phyloP scores from a whole-genome alignment of 192 early-diverging fungal species.

The Podila verticillata region DNA sequence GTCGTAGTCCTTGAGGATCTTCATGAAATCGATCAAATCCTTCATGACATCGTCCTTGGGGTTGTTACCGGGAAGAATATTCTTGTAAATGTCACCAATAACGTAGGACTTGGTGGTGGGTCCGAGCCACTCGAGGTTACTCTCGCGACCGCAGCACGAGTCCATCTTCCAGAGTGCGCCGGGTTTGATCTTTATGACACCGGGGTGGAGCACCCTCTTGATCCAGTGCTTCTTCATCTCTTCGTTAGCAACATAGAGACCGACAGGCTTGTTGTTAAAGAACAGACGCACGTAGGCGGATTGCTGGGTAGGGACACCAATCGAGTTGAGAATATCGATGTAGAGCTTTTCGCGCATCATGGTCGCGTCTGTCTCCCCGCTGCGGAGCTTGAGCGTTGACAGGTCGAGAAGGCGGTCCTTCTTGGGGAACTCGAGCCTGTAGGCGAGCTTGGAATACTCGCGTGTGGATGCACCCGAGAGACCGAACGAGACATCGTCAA shows the following conservation, averaged over 20 bases:
- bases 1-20: conserved; percentile 39
- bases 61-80: conserved; percentile 23
- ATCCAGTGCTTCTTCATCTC: conserved; percentile 49
- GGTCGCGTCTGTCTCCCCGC: conserved; percentile 50
- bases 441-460: conserved; percentile 52
- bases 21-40: conserved; percentile 44
- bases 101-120: conserved; percentile 30
- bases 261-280: conserved; percentile 45
- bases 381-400: conserved; percentile 47
- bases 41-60: conserved; percentile 30
- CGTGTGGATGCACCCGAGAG: conserved; percentile 46
- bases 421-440: conserved; percentile 49
- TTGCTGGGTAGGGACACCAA: conserved; percentile 46
- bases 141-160: conserved; percentile 22
- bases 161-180: conserved; percentile 48
- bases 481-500: conserved; percentile 41
- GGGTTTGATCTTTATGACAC: conserved; percentile 37
- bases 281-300: conserved; percentile 49
- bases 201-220: conserved; percentile 29
- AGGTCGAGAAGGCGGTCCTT: conserved; percentile 39
- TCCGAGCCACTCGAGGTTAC: conserved; percentile 49
- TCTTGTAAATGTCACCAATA: conserved; percentile 38
- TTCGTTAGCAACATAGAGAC: conserved; percentile 49
- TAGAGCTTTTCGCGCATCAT: conserved; percentile 59
- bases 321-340: conserved; percentile 49